Evolutionary conservation across 345 rosid genomes (phyloP), one percentile per base, ranked within the genome.

Genomic region (Eucalyptus marginata): DNA sequence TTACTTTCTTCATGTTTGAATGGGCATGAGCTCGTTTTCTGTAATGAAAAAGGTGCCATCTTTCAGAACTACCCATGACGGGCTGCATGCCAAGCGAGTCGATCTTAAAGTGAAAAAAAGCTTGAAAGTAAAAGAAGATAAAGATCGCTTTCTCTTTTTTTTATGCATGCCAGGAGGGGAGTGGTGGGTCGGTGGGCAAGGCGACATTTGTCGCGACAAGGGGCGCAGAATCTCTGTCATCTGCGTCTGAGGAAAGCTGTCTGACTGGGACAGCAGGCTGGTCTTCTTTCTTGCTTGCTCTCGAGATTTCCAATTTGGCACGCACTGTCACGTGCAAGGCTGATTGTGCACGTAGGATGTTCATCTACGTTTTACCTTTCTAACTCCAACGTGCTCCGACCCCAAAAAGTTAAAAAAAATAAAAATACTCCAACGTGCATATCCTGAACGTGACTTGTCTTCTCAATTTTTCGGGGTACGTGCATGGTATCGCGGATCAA

Each of bases 181-280:
- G n/a, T 13, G 0, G 83, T 0, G 47, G 43, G 0, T 0, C 47
- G 71, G 71, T 7, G 71, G 36, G 18, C 36, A 64, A 13, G 71
- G 36, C 8, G 36, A 64, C 0, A 20, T 64, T 76, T 22, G 3
- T 76, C 16, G 29, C 84, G 29, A 76, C 16, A 3, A 76, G 2
- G 47, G 83, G 9, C 15, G 83, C 83, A 36, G 83, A 76, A 76
- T 20, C 1, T 36, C 8, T 76, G 47, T 20, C 46, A 5, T 40
- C 83, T 76, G 47, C 1, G 83, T 40, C 83, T 76, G 83, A 36
- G 27, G 15, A 76, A 20, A 43, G 83, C 12, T 10, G 83, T 76
- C 47, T 11, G 47, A 11, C 83, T 10, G 2, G 47, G 47, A 40
- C 83, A 40, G 83, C 3, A 40, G 27, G 13, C 83, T 71, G 47